These are phyloP conservation scores for Kwoniella shivajii DNA, from an alignment of 1,284 basidiomycete species.

Conservation along the genomic window DNA sequence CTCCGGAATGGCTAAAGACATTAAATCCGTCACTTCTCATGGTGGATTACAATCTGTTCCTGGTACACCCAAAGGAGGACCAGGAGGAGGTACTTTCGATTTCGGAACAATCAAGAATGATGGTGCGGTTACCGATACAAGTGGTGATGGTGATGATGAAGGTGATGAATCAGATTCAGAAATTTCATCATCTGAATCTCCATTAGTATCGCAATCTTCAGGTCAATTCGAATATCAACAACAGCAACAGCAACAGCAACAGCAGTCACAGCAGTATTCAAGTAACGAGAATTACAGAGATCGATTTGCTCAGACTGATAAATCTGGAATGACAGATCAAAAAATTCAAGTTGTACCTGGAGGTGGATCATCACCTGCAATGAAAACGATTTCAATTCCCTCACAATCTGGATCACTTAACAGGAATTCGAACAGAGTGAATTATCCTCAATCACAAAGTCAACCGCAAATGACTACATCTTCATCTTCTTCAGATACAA, in stretches of 20 bases:
- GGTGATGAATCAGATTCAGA: constrained; percentile 31
- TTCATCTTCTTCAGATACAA: constrained; percentile 13
- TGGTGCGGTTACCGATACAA: constrained; percentile 24
- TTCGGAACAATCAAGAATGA: background rate
- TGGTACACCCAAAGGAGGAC: constrained; percentile 27
- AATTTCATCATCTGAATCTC: constrained; percentile 10
- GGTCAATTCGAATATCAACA: constrained; percentile 1
- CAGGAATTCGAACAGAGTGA: no score
- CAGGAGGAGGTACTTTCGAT: constrained; percentile 6
- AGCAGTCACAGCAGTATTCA: background rate
- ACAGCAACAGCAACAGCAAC: background rate
- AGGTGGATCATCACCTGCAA: constrained; percentile 23
- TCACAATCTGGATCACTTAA: background rate
- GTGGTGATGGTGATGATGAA: constrained; percentile 45
- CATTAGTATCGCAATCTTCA: background rate
- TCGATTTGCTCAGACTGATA: constrained; percentile 41
- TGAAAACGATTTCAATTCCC: constrained; percentile 20
- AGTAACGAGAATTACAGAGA: constrained; percentile 35
- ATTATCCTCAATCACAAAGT: background rate
- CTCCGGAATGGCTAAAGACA: constrained; percentile 39
- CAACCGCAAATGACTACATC: background rate
- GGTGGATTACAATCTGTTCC: constrained; percentile 28
- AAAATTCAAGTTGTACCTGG: constrained; percentile 36
- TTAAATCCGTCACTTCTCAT: constrained; percentile 1
- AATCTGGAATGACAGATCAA: constrained; percentile 25